Percentiles rank a stretch among this genome's conserved stretches.
phyloP scores from a whole-genome alignment of 2,329 filamentous ascomycete species.

The Pseudocercospora eumusae region DNA sequence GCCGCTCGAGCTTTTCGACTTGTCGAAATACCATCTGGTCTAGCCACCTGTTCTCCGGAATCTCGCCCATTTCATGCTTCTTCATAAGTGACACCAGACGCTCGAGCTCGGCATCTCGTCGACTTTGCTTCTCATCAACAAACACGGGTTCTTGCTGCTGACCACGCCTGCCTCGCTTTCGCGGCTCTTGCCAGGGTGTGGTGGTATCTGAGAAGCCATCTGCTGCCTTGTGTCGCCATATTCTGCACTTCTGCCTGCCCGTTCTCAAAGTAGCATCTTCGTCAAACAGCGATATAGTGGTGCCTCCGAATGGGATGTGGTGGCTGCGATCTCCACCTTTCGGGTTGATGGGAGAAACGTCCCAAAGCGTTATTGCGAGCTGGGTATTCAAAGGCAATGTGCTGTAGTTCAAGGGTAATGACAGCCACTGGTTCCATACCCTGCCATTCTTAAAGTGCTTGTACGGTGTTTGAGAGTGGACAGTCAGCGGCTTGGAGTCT shows the following conservation, averaged over 20 bases:
- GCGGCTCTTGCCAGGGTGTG: slow-evolving; percentile 70
- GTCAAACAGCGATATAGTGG: slow-evolving; percentile 89
- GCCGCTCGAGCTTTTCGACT: slow-evolving; percentile 67
- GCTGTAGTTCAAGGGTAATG: slow-evolving; percentile 80
- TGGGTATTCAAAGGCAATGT: slow-evolving; percentile 78
- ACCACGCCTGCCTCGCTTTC: slow-evolving; percentile 52
- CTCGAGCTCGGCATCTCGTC: slow-evolving; percentile 70
- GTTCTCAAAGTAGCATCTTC: slow-evolving; percentile 87
- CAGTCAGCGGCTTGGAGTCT: slow-evolving; percentile 89
- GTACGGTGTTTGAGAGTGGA: slow-evolving; percentile 89
- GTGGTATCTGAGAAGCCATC: slow-evolving; percentile 79
- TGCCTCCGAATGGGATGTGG: slow-evolving; percentile 89
- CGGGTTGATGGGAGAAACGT: slow-evolving; percentile 78
- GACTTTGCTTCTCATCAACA: slow-evolving; percentile 39
- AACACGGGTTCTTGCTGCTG: slow-evolving; percentile 64
- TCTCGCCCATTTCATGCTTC: slow-evolving; percentile 97
- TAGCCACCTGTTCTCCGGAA: slow-evolving; percentile 89
- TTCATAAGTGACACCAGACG: slow-evolving; percentile 88
- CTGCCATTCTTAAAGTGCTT: slow-evolving; percentile 75
- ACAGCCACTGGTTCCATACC: slow-evolving; percentile 95
- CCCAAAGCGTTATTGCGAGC: slow-evolving; percentile 93
- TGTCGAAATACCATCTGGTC: slow-evolving; percentile 91
- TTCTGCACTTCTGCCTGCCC: slow-evolving; percentile 84
- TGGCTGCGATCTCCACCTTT: slow-evolving; percentile 70
- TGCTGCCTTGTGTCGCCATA: slow-evolving; percentile 79